Base-by-base conservation (phyloP, 495 filamentous ascomycete species). In the Staphylotrichum tortipilum region DNA sequence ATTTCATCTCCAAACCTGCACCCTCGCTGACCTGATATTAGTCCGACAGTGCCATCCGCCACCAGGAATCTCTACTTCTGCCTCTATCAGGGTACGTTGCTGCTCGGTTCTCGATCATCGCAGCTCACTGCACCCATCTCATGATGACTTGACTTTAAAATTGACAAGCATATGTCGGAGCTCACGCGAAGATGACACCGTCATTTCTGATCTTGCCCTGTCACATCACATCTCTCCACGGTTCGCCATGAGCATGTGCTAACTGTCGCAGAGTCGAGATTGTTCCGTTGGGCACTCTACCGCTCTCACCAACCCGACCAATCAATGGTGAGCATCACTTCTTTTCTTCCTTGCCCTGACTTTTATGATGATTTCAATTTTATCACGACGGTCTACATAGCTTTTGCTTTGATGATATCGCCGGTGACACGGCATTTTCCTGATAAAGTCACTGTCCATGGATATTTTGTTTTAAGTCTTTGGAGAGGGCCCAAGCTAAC, bases 371-470 rank as follows among this genome's bases (percentile, higher is more conserved):
- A 92, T 89, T 61, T 53, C 62, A 65, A 68, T 82, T 83, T 59
- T 66, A 62, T 95, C 89, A 95, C 89, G 89, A 95, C 89, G 89
- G 89, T 95, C 89, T 86, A 83, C 89, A 86, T 91, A 95, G 79
- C 81, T 75, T 80, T 78, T 76, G 80, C 78, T 74, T 86, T 94
- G 88, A 90, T 89, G 88, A 91, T 75, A 84, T 73, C 73, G 84
- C 87, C 86, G 80, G 78, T 90, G 86, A 92, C 88, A 84, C 73
- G 88, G 87, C 83, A 59, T 70, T 71, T 58, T 75, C 76, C 82
- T 86, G 83, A 83, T 64, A 71, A 55, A 60, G 57, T 51, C 51
- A 42, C 35, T 37, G 17, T 49, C 33, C 36, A 33, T 15, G 23
- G 40, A 18, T 36, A 2, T 23, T n/a, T 37, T 44, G 33, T 15